Base-by-base conservation (phyloP, 768 basidiomycete species). In the Multifurca ochricompacta region DNA sequence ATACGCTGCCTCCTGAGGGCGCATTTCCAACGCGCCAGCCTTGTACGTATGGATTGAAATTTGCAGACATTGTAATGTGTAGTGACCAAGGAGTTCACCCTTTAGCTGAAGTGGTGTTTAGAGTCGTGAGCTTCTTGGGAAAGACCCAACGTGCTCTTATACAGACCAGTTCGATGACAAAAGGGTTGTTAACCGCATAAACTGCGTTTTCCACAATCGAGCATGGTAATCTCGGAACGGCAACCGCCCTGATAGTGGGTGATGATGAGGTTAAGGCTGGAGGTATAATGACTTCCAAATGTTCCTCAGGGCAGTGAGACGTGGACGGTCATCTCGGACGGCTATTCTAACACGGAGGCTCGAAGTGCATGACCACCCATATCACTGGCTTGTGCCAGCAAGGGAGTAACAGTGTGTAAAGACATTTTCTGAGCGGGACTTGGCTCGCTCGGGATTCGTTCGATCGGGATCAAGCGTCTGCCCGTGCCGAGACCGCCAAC, bases 21-120 rank as follows among this genome's bases (percentile, higher is more conserved):
- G 47, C 37, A 11, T 50, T 59, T 6, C 49, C 50, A 30, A 42
- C 34, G 31, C 41, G 49, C 60, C 60, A 61, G 46, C 54, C 58
- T 43, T 61, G 60, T 4, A 61, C 58, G 39, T 48, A 56, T 5
- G 60, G 60, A 21, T 61, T 61, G 51, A 61, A 61, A 37, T 58
- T 39, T 19, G 58, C 43, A 1, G 56, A 59, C 58, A 58, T 58
- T 35, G 41, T 19, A 13, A 4, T 19, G 7, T 25, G 47, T 48
- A 16, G 42, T 11, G 34, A 6, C 42, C 7, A 23, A 28, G 25
- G 4, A 19, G 11, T 1, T 13, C 35, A 21, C n/a, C 21, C 14
- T 30, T 35, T 4, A 4, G 23, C 19, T 25, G 48, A 23, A 49
- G 41, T 18, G 39, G 32, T 37, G 37, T 30, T n/a, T 50, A 25